phyloP scores from a whole-genome alignment of 2,329 filamentous ascomycete genomes.

The Coniochaeta ligniaria region DNA sequence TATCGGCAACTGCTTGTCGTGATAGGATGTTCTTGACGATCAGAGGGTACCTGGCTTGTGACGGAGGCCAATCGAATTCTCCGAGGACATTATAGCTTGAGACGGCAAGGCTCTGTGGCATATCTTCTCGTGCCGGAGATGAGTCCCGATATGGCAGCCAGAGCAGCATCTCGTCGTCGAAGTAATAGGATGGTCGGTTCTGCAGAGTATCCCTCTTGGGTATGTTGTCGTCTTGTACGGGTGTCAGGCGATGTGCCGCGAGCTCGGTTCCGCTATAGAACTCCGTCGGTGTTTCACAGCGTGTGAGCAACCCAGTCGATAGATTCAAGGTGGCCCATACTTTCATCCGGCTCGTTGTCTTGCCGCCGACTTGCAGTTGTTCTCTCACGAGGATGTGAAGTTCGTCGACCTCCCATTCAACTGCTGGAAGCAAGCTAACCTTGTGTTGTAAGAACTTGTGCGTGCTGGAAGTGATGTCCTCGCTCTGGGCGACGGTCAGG shows the following conservation, averaged over 20 bases:
- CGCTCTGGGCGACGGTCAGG: slow-evolving; percentile 54
- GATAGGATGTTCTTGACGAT: slow-evolving; percentile 37
- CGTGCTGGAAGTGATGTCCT: slow-evolving; percentile 33
- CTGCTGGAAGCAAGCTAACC: slow-evolving; percentile 34
- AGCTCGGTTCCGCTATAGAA: slow-evolving; percentile 12
- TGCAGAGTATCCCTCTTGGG: slow-evolving; percentile 9
- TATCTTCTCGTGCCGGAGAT: not conserved
- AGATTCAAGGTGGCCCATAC: slow-evolving; percentile 45
- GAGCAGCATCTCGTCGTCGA: slow-evolving; percentile 11
- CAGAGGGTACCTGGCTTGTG: slow-evolving; percentile 30
- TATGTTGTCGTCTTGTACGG: not conserved
- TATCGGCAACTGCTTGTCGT: slow-evolving; percentile 32
- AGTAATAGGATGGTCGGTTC: slow-evolving; percentile 8
- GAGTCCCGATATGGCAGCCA: slow-evolving; percentile 10
- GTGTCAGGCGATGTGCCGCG: not conserved
- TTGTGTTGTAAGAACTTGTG: slow-evolving; percentile 47
- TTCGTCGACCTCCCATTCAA: slow-evolving; percentile 40
- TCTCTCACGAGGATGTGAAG: slow-evolving; percentile 49
- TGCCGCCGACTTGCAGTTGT: slow-evolving; percentile 18
- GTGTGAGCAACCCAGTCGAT: slow-evolving; percentile 11
- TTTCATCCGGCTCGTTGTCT: slow-evolving; percentile 41
- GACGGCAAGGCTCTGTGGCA: slow-evolving; percentile 20
- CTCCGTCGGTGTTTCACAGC: slow-evolving; percentile 12
- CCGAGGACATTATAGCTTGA: slow-evolving; percentile 47
- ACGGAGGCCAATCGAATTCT: slow-evolving; percentile 40